A percentile compares a stretch with the other conserved stretches of the same genome.
Evolutionary conservation across 176 grass and related monocot species (phyloP).

Genomic region (Leersia perrieri): DNA sequence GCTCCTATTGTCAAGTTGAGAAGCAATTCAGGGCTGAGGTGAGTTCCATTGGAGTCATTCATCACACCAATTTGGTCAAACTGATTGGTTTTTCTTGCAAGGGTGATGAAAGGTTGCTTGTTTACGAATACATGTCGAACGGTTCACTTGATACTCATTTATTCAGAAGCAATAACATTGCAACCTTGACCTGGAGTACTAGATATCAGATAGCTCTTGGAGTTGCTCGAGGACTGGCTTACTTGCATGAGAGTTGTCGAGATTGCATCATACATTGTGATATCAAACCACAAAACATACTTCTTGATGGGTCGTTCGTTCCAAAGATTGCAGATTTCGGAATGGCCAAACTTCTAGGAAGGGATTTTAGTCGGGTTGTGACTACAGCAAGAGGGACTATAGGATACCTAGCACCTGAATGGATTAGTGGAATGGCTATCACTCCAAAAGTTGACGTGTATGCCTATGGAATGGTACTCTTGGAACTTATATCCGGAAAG

Average conservation of each 20-base stretch:
- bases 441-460: slow-evolving; percentile 14
- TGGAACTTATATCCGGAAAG: slow-evolving; percentile 5
- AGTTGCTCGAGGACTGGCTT: slow-evolving; percentile 4
- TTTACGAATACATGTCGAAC: slow-evolving; percentile 21
- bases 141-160: slow-evolving; percentile 8
- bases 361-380: not conserved
- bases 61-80: slow-evolving; percentile 12
- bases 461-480: not conserved
- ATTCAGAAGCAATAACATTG: not conserved
- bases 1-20: not conserved
- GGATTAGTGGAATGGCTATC: slow-evolving; percentile 1
- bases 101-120: not conserved
- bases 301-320: not conserved
- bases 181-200: not conserved
- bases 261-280: slow-evolving; percentile 19
- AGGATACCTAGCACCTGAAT: slow-evolving; percentile 24
- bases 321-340: slow-evolving; percentile 26
- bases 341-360: slow-evolving; percentile 11
- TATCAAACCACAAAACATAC: slow-evolving; percentile 19
- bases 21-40: slow-evolving; percentile 30
- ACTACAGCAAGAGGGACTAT: slow-evolving; percentile 16
- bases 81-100: slow-evolving; percentile 9
- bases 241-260: not conserved
- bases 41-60: slow-evolving; percentile 25
- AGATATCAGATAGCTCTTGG: slow-evolving; percentile 16